Evolutionary conservation across 1,284 basidiomycete species (phyloP), one percentile per base, ranked within the genome.

Genomic region (Kwoniella shivajii): DNA sequence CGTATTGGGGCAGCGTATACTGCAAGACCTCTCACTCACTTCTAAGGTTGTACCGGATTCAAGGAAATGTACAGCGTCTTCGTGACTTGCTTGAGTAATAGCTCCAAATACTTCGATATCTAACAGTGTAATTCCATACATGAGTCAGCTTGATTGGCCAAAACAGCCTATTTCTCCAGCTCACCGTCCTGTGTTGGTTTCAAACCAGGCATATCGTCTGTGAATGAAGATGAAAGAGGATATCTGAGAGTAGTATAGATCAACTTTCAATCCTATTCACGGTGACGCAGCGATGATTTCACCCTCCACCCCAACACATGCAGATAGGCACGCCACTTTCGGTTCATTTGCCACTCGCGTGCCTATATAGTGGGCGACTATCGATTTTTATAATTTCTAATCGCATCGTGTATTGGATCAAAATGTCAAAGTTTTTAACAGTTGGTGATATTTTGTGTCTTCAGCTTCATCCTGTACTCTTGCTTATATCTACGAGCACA

Each of bases 71-170:
- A 63, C 45, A 14, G 77, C 77, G 38, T 74, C 67, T 26, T 64
- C 60, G 13, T 63, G 63, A 22, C 66, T 63, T 16, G 76, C 69
- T 57, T 74, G 69, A 13, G 77, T 79, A 43, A 79, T 69, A 22
- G 69, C 70, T 26, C 75, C 65, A 42, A 79, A 79, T 44, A 74
- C 67, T 39, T 73, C 70, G 59, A 75, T 71, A 49, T 76, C 75
- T 75, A 49, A 34, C 34, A 27, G 45, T 14, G 24, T n/a, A n/a
- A 26, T n/a, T 10, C 10, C 18, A 18, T 20, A 6, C 11, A 13
- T 20, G 13, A 13, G 43, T 45, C 52, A 45, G 31, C 37, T 22
- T 49, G 7, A 30, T 34, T 18, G n/a, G 11, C 14, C 3, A 33
- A 10, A 20, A 36, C 4, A 13, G 31, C 4, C 26, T 3, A 37